These are phyloP conservation scores for Verticillium dahliae DNA, from an alignment of 2,329 filamentous ascomycete genomes.

Conservation along the genomic window DNA sequence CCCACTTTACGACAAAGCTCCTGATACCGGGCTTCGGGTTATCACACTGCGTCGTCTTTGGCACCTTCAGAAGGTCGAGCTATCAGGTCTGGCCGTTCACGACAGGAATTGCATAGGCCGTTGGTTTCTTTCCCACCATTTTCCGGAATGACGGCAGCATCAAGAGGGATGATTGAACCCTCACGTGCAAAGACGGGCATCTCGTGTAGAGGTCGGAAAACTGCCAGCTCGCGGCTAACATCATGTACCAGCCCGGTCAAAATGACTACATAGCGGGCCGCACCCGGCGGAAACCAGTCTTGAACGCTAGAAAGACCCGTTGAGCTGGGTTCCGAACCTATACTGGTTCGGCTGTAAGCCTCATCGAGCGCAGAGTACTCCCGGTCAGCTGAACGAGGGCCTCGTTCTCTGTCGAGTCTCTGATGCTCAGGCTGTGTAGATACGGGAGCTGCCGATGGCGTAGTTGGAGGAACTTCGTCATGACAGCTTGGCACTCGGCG, in stretches of 20 bases:
- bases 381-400: constrained; percentile 55
- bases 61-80: neutral
- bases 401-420: constrained; percentile 33
- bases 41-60: neutral
- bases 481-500: constrained; percentile 34
- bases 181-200: constrained; percentile 48
- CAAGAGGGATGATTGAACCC: constrained; percentile 53
- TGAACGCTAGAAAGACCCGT: constrained; percentile 41
- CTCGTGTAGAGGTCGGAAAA: constrained; percentile 42
- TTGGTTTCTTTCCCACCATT: constrained; percentile 42
- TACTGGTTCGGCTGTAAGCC: constrained; percentile 54
- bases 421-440: constrained; percentile 50
- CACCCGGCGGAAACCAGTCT: constrained; percentile 50
- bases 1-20: neutral
- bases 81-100: constrained; percentile 38
- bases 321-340: constrained; percentile 48
- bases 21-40: neutral
- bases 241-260: constrained; percentile 53
- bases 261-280: constrained; percentile 43
- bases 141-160: constrained; percentile 28
- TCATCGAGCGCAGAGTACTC: constrained; percentile 41
- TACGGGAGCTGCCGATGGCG: constrained; percentile 55
- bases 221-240: constrained; percentile 42
- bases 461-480: constrained; percentile 43
- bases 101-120: constrained; percentile 39